These are phyloP conservation scores for Citrus sinensis DNA, from an alignment of 345 rosid species.

Conservation along the genomic window DNA sequence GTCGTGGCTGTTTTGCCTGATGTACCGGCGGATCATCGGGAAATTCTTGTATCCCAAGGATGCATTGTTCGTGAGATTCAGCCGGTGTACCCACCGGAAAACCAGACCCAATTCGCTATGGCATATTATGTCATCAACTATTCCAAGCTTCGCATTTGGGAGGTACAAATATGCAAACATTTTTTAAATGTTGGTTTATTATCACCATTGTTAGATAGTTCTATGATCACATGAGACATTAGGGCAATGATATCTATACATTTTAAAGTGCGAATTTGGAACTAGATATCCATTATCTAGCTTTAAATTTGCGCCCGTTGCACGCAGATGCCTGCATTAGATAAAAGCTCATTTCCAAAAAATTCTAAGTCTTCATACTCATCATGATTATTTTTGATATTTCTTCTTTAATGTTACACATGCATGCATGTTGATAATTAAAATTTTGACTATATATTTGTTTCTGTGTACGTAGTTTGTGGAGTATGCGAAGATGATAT, in stretches of 20 bases:
- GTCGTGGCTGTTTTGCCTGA: constrained; percentile 67
- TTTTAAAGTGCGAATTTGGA: too few species aligned
- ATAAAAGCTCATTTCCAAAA: too few species aligned
- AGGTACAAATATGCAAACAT: constrained; percentile 31
- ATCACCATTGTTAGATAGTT: background rate
- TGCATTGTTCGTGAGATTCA: constrained; percentile 54
- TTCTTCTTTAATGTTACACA: background rate
- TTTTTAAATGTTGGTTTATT: too few species aligned
- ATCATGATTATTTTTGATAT: too few species aligned
- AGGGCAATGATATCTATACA: too few species aligned
- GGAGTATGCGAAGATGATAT: constrained; percentile 63
- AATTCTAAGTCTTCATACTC: too few species aligned
- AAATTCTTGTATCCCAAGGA: constrained; percentile 50
- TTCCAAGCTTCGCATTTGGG: constrained; percentile 81
- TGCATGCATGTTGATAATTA: background rate
- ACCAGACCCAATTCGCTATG: constrained; percentile 54
- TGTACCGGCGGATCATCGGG: constrained; percentile 59
- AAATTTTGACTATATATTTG: background rate
- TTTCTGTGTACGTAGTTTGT: constrained; percentile 33
- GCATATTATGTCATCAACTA: constrained; percentile 71
- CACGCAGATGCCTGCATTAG: too few species aligned
- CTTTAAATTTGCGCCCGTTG: too few species aligned
- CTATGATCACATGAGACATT: too few species aligned
- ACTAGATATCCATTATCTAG: too few species aligned
- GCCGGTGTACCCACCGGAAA: constrained; percentile 53